Base-by-base conservation (phyloP, 352 stramenopile species). In the Globisporangium spiculum region DNA sequence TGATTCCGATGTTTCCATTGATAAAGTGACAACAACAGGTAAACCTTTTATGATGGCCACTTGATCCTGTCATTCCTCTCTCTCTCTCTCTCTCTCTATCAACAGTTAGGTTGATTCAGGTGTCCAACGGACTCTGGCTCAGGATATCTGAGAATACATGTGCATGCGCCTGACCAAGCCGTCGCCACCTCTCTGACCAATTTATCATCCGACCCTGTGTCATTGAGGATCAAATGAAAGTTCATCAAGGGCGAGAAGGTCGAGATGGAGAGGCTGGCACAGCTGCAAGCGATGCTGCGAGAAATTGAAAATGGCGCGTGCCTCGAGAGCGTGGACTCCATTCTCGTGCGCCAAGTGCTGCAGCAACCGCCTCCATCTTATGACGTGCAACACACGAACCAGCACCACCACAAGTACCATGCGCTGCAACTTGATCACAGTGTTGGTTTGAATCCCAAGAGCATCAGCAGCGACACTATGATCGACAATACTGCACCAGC, bases 311-410 rank as follows among this genome's bases (percentile, higher is more conserved):
- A 65, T 4, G 83, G 83, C 22, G 63, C 78, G 16, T 74, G 76
- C 0, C 73, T 91, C 36, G 79, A 85, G 62, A 65, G 60, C 1
- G 72, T 91, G 32, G 79, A 91, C 55, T 56, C 63, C 7, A 67
- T 91, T n/a, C 68, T 91, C 8, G 66, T 91, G 3, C 80, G 68
- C 30, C 74, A 88, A 32, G 74, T 88, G 26, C 66, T 89, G n/a
- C 70, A 74, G 3, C 71, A 83, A 22, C 60, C 68, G 48, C 67
- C 30, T 14, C 20, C 48, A 9, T 63, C 46, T 36, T 10, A 22
- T 41, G 16, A 26, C 24, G 7, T 4, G 1, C 32, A 26, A 9
- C n/a, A 22, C 44, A 71, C 53, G 55, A 52, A 18, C 36, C 10
- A 53, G 2, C 32, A 38, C 32, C 32, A 12, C 36, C 44, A 52